Base-by-base conservation (phyloP, 176 grass and related monocot species). In the Puccinellia tenuiflora region DNA sequence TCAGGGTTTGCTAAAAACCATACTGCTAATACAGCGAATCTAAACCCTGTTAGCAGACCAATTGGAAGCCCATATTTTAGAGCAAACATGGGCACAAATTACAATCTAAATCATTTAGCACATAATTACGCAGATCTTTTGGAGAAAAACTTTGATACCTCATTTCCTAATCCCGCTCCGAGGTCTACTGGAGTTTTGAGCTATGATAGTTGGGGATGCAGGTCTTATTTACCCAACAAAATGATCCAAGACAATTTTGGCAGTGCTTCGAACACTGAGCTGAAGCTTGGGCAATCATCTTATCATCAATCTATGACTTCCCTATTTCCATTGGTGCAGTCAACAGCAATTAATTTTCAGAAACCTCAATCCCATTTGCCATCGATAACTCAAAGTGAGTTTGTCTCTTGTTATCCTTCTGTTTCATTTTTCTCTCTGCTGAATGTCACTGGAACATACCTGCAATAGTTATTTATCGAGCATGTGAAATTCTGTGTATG, bases 271-370 rank as follows among this genome's bases (percentile, higher is more conserved):
- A 93, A 89, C 67, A 91, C 90, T 67, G 91, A 97, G 77, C 59
- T 97, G 81, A 91, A 91, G 82, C 89, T 94, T 68, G 91, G 94
- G 30, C 94, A 92, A 77, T 90, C 87, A 62, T 90, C 89, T 66
- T 87, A 79, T 89, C 86, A 85, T 83, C 87, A 90, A 73, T 73
- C 82, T 82, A 72, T 81, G 77, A 31, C 60, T 77, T 51, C 59
- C 79, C 28, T 86, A 68, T 90, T 88, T 84, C 91, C 87, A 59
- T 74, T 50, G 5, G 59, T 87, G 71, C 71, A 66, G 62, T 90
- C 79, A 53, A 31, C 64, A 77, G 33, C 72, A 68, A 61, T 86
- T 71, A 82, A 90, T 77, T 87, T 84, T 81, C 78, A 88, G 38
- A 89, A 81, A 77, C 75, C 88, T 65, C 91, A 84, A 42, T 74